Percentiles rank a stretch among this genome's conserved stretches.
Evolutionary conservation across 2,329 filamentous ascomycete genomes (phyloP).

Genomic region (Apiospora malaysiana): DNA sequence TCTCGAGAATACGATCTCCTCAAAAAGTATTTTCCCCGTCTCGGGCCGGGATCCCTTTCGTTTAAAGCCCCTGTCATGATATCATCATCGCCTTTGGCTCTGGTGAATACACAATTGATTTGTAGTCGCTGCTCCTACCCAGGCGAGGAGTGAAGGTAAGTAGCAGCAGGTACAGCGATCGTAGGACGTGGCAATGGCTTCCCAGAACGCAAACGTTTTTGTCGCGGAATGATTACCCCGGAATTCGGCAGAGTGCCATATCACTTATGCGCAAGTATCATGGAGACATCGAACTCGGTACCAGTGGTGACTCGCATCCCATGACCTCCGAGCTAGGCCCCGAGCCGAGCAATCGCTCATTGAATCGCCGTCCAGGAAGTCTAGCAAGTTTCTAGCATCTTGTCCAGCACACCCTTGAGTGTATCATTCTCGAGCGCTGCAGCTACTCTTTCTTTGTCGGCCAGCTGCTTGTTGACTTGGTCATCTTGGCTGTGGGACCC

Average conservation of each 20-base stretch:
- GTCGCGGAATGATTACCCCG: not conserved
- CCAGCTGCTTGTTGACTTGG: slow-evolving; percentile 95
- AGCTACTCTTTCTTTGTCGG: slow-evolving; percentile 94
- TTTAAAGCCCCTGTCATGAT: not conserved
- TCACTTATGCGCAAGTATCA: not conserved
- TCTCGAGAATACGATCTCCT: slow-evolving; percentile 3
- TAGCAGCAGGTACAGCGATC: not conserved
- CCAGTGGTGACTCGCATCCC: too few species aligned
- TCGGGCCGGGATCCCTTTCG: not conserved
- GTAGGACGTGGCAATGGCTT: not conserved
- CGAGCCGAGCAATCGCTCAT: not conserved
- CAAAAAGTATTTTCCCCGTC: not conserved
- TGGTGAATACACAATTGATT: not conserved
- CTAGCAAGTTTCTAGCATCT: slow-evolving; percentile 86
- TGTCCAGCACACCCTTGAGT: slow-evolving; percentile 83
- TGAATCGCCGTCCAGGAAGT: not conserved
- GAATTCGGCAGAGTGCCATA: not conserved
- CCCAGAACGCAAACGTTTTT: not conserved
- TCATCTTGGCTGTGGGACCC: slow-evolving; percentile 95
- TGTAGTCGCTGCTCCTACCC: not conserved
- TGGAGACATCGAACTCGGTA: not conserved
- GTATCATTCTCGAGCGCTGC: slow-evolving; percentile 94
- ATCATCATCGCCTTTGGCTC: not conserved
- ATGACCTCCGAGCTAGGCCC: not conserved
- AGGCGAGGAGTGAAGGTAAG: not conserved